A percentile compares a stretch with the other conserved stretches of the same genome.
phyloP scores from a whole-genome alignment of 2,329 filamentous ascomycete genomes.

The Dactylonectria estremocensis region DNA sequence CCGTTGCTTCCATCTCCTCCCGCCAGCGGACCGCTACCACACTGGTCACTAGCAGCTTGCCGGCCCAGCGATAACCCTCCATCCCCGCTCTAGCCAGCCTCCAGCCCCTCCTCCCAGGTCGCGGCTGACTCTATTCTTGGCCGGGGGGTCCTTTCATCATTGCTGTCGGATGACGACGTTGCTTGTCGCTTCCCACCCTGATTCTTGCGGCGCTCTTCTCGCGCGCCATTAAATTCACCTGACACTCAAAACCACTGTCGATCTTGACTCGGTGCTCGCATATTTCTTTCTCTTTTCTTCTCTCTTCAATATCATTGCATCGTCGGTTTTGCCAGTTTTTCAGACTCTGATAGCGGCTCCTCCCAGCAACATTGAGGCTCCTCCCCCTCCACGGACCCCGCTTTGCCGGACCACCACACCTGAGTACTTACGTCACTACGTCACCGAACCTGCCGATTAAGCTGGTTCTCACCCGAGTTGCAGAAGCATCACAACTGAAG shows the following conservation, averaged over 20 bases:
- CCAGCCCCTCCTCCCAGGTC: constrained; percentile 48
- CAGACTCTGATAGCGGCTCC: constrained; percentile 27
- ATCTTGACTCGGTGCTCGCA: constrained; percentile 23
- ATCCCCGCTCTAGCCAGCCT: constrained; percentile 45
- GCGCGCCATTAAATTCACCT: constrained; percentile 49
- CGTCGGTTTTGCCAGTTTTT: constrained; percentile 30
- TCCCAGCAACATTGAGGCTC: constrained; percentile 37
- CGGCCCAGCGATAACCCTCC: constrained; percentile 17
- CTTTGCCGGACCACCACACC: constrained; percentile 7
- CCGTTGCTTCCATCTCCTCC: constrained; percentile 36
- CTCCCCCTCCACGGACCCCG: constrained; percentile 31
- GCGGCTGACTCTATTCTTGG: constrained; percentile 48
- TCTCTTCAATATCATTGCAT: constrained; percentile 38
- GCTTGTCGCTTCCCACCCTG: constrained; percentile 45
- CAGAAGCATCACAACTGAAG: constrained; percentile 24
- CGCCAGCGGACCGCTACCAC: constrained; percentile 47
- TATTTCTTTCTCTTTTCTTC: constrained; percentile 27
- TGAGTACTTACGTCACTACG: constrained; percentile 10
- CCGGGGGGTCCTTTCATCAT: constrained; percentile 46
- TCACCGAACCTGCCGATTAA: constrained; percentile 14
- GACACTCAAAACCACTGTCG: constrained; percentile 40
- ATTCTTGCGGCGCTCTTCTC: constrained; percentile 43
- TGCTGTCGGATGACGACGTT: constrained; percentile 51
- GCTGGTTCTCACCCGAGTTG: neutral
- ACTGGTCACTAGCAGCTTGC: constrained; percentile 28